Conservation (phyloP, 371 early-diverging fungal genomes). For the Circinella minor region DNA sequence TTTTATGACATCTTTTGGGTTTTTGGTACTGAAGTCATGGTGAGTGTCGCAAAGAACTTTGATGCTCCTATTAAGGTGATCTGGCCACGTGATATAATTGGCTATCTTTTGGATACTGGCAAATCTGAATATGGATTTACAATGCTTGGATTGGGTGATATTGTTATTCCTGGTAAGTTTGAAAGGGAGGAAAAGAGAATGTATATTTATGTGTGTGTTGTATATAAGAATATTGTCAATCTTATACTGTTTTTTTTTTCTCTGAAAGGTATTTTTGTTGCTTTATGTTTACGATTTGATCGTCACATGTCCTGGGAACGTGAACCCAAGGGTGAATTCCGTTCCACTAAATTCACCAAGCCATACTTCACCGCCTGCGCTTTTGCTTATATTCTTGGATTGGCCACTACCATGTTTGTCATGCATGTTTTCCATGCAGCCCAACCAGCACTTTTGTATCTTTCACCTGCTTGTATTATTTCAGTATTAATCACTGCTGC, state of each 20-base stretch:
- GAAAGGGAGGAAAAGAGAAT: neutral
- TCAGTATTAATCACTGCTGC: slow-evolving; percentile 82
- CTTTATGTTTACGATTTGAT: slow-evolving; percentile 90
- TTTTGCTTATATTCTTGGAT: slow-evolving; percentile 83
- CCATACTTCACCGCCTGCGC: slow-evolving; percentile 89
- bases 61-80: slow-evolving; percentile 97
- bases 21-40: slow-evolving; percentile 98
- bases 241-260: too few relatives aligned
- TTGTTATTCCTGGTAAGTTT: slow-evolving; percentile 90
- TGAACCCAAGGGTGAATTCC: slow-evolving; percentile 55
- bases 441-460: slow-evolving; percentile 96
- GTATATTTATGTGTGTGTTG: too few relatives aligned
- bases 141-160: slow-evolving; percentile 98
- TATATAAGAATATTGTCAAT: too few relatives aligned
- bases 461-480: slow-evolving; percentile 95
- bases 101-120: slow-evolving; percentile 43
- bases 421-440: slow-evolving; percentile 98
- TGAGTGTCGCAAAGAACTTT: slow-evolving; percentile 95
- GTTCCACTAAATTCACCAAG: slow-evolving; percentile 72
- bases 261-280: slow-evolving; percentile 81
- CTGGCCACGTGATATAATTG: slow-evolving; percentile 83
- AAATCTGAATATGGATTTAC: slow-evolving; percentile 63
- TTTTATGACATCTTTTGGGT: slow-evolving; percentile 99
- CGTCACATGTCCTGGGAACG: slow-evolving; percentile 65
- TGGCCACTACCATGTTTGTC: slow-evolving; percentile 88